A percentile compares a stretch with the other conserved stretches of the same genome.
phyloP scores from a whole-genome alignment of 179 eudicot species.

The Camellia oleifera region DNA sequence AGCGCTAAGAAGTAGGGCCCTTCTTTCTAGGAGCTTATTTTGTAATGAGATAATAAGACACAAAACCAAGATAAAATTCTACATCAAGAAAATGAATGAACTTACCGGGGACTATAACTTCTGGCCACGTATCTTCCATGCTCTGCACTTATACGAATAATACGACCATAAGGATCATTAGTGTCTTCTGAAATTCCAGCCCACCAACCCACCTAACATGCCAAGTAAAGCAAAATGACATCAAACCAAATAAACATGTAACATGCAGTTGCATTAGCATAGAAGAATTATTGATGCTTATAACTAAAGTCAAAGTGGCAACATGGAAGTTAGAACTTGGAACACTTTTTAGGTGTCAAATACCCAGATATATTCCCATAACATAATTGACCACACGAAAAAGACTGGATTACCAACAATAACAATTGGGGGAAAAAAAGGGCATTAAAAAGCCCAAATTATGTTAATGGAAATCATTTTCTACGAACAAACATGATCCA shows the following conservation, averaged over 20 bases:
- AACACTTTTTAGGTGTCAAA: not conserved
- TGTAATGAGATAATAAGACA: not conserved
- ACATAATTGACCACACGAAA: not conserved
- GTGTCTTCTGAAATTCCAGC: conserved; percentile 80
- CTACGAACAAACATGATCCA: not conserved
- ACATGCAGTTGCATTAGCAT: conserved; percentile 5
- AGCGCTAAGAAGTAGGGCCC: not conserved
- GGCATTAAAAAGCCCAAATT: not conserved
- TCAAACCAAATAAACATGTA: not conserved
- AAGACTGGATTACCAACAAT: not conserved
- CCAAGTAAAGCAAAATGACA: conserved; percentile 8
- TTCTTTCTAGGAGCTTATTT: not conserved
- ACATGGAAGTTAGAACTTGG: not conserved
- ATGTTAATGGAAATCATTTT: not conserved
- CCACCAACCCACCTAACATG: conserved; percentile 97
- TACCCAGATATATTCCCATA: not conserved
- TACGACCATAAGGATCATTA: conserved; percentile 78
- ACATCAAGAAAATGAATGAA: not conserved
- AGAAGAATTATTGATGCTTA: not conserved
- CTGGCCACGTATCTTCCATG: conserved; percentile 96
- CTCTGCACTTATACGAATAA: conserved; percentile 92
- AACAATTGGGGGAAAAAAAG: not conserved
- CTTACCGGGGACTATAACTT: conserved; percentile 88
- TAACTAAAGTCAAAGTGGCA: not conserved
- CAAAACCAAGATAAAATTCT: not conserved